Percentiles rank a stretch among this genome's conserved stretches.
phyloP scores from a whole-genome alignment of 2,329 filamentous ascomycete species.

The Penicillium sclerotigenum region DNA sequence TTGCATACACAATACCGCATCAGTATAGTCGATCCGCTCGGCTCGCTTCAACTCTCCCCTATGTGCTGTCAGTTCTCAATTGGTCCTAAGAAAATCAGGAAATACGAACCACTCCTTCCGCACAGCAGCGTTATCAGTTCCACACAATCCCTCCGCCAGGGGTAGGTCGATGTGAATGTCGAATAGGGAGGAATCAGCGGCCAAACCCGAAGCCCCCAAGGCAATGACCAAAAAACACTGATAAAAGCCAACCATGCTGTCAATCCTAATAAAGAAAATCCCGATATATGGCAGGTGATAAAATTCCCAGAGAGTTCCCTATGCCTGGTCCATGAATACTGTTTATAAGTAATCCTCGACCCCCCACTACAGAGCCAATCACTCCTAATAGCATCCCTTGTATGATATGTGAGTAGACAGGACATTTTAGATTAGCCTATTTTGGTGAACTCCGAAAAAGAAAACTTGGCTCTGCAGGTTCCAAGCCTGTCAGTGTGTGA shows the following conservation, averaged over 20 bases:
- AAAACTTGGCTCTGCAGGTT: background rate
- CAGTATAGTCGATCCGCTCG: conserved; percentile 25
- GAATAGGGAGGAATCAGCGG: background rate
- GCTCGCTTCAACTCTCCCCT: conserved; percentile 20
- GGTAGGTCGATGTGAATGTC: background rate
- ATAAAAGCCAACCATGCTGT: conserved; percentile 5
- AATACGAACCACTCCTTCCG: conserved; percentile 19
- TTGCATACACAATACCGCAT: conserved; percentile 26
- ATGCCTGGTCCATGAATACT: background rate
- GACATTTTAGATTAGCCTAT: background rate
- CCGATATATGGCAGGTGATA: background rate
- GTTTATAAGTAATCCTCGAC: background rate
- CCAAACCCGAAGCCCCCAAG: background rate
- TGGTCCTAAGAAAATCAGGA: background rate
- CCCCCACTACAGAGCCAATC: background rate
- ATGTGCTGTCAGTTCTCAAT: background rate
- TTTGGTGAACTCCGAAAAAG: background rate
- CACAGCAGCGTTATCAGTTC: background rate
- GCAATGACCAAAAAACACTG: background rate
- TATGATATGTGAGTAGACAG: conserved; percentile 1
- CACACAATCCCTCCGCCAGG: background rate
- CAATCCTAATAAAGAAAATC: background rate
- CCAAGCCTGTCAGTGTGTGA: background rate
- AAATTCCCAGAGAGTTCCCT: background rate
- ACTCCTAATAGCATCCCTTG: background rate